Conservation (phyloP, 2,329 filamentous ascomycete genomes). For the Aspergillus quadricinctus region DNA sequence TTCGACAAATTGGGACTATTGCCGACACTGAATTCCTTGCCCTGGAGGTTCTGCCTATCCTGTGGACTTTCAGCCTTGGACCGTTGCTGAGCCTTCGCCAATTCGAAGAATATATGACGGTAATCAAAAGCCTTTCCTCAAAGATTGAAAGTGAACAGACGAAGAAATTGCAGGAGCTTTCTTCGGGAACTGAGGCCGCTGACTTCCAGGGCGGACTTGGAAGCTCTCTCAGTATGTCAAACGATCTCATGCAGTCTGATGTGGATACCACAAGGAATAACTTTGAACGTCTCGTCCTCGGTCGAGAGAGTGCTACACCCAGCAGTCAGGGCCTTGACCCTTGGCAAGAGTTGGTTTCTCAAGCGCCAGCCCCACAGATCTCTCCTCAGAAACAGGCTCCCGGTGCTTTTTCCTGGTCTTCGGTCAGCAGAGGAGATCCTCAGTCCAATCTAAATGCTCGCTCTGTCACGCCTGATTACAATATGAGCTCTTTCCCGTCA, state of each 20-base stretch:
- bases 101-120: conserved; percentile 83
- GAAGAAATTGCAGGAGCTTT: conserved; percentile 80
- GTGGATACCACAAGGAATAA: conserved; percentile 61
- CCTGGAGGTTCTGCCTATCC: conserved; percentile 79
- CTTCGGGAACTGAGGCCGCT: conserved; percentile 52
- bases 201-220: conserved; percentile 35
- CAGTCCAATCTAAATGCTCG: conserved; percentile 31
- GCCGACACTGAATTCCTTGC: conserved; percentile 90
- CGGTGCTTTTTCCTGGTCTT: conserved; percentile 43
- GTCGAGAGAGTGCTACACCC: conserved; percentile 48
- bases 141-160: conserved; percentile 86
- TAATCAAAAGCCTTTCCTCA: conserved; percentile 75
- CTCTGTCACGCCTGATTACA: conserved; percentile 51
- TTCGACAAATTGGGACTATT: conserved; percentile 73
- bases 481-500: conserved; percentile 45
- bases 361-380: conserved; percentile 23
- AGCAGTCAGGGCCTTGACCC: conserved; percentile 27
- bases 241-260: conserved; percentile 39
- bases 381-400: conserved; percentile 17
- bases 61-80: conserved; percentile 90
- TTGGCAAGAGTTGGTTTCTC: conserved; percentile 31
- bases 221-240: conserved; percentile 22
- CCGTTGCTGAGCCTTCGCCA: conserved; percentile 82
- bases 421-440: conserved; percentile 19
- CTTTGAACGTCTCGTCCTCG: conserved; percentile 87